Percentiles rank a stretch among this genome's conserved stretches.
Evolutionary conservation across 148 eudicot genomes (phyloP).

Genomic region (Rhododendron molle): DNA sequence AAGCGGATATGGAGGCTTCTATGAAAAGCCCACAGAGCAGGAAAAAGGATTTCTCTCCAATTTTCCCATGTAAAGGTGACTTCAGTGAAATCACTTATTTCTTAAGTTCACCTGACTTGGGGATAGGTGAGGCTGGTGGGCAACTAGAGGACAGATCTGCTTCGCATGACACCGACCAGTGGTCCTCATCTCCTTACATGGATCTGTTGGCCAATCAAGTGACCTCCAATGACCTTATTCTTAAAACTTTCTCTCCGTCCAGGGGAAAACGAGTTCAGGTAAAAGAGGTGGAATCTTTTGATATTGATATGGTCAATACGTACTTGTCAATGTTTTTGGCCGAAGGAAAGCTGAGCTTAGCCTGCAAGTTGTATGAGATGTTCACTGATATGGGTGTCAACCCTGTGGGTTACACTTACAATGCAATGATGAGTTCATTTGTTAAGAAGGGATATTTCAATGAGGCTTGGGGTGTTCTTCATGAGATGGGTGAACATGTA

Average conservation of each 20-base stretch:
- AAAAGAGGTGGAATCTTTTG: conserved; percentile 53
- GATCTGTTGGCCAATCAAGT: conserved; percentile 56
- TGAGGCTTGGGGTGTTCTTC: conserved; percentile 69
- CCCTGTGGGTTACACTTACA: conserved; percentile 70
- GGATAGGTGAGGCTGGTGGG: conserved; percentile 19
- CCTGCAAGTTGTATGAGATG: conserved; percentile 77
- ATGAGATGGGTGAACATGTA: conserved; percentile 61
- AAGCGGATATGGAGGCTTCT: conserved; percentile 66
- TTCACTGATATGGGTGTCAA: conserved; percentile 62
- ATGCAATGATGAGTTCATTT: conserved; percentile 81
- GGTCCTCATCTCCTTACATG: conserved; percentile 89
- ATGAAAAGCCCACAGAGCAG: conserved; percentile 37
- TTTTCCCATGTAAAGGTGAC: conserved; percentile 55
- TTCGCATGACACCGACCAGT: conserved; percentile 37
- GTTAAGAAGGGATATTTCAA: conserved; percentile 76
- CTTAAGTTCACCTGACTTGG: conserved; percentile 17
- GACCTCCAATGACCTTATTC: conserved; percentile 17
- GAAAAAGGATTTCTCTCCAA: conserved; percentile 57
- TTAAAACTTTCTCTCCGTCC: conserved; percentile 38
- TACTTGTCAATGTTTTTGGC: conserved; percentile 77
- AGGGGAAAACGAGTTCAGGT: conserved; percentile 58
- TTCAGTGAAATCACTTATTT: conserved; percentile 41
- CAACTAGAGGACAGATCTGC: conserved; percentile 19
- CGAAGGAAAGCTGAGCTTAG: conserved; percentile 67
- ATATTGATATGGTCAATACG: conserved; percentile 76